phyloP scores from a whole-genome alignment of 2,329 filamentous ascomycete genomes.

The Fusarium lyarnte region DNA sequence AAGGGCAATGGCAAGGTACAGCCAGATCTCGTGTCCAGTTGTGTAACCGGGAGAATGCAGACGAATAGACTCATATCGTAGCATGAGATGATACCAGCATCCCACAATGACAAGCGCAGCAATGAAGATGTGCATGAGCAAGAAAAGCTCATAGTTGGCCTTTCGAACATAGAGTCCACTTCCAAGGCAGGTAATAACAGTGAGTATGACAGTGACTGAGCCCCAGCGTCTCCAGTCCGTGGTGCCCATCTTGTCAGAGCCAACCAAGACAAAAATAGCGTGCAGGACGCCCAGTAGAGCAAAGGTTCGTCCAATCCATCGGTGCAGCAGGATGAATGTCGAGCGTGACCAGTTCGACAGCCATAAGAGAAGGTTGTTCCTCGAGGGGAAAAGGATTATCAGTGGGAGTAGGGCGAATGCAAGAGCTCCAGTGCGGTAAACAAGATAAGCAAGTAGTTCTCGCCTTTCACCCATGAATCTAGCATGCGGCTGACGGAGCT shows the following conservation, averaged over 20 bases:
- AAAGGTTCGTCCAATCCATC: slow-evolving; percentile 7
- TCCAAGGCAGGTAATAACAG: not conserved
- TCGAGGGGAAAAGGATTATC: not conserved
- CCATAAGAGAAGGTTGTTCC: slow-evolving; percentile 5
- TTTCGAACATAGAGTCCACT: slow-evolving; percentile 44
- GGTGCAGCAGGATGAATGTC: slow-evolving; percentile 2
- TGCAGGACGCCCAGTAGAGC: slow-evolving; percentile 2
- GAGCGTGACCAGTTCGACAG: slow-evolving; percentile 8
- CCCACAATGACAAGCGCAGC: slow-evolving; percentile 54
- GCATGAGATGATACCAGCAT: slow-evolving; percentile 55
- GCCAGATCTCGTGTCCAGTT: slow-evolving; percentile 55
- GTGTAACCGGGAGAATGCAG: slow-evolving; percentile 31
- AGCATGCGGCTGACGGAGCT: not conserved
- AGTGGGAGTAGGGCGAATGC: slow-evolving; percentile 3
- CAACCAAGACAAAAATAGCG: not conserved
- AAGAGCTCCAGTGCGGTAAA: slow-evolving; percentile 8
- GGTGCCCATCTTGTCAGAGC: not conserved
- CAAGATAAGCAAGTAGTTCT: not conserved
- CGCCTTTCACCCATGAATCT: not conserved
- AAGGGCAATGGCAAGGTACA: slow-evolving; percentile 43
- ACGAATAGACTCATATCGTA: slow-evolving; percentile 41
- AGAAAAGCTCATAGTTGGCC: slow-evolving; percentile 56
- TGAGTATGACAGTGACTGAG: not conserved
- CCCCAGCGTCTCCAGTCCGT: slow-evolving; percentile 6
- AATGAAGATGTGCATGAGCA: slow-evolving; percentile 54